These are phyloP conservation scores for Neurospora discreta DNA, from an alignment of 495 filamentous ascomycete genomes.

Conservation along the genomic window DNA sequence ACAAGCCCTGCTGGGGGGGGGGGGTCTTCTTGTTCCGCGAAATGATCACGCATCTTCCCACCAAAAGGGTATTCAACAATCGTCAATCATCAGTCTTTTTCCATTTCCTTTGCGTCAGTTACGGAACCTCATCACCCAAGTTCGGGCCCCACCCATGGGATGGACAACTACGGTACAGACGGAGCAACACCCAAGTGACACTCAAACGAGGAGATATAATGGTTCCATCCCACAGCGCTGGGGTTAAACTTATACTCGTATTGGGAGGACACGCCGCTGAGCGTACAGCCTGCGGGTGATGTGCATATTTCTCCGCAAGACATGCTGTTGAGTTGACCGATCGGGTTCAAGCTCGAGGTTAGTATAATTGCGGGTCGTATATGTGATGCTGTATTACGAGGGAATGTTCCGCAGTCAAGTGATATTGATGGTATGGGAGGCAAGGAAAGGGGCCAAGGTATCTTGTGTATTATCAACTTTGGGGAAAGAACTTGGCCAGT, in stretches of 20 bases:
- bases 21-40: not conserved
- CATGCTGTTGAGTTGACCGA: not conserved
- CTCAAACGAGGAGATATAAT: conserved; percentile 25
- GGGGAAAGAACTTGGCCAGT: not conserved
- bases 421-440: not conserved
- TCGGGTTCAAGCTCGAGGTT: not conserved
- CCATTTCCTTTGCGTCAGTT: not conserved
- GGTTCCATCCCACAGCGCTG: conserved; percentile 23
- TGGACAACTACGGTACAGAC: not conserved
- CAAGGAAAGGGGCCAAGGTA: not conserved
- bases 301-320: conserved; percentile 29
- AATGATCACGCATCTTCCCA: not conserved
- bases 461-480: not conserved
- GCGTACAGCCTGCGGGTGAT: conserved; percentile 34
- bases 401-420: not conserved
- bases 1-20: not conserved
- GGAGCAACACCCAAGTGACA: conserved; percentile 12
- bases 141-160: not conserved
- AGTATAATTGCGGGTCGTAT: not conserved
- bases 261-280: conserved; percentile 24
- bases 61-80: not conserved
- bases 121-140: not conserved
- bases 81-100: not conserved
- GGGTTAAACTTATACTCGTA: conserved; percentile 28
- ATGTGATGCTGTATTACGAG: not conserved